Conservation (phyloP, 2,329 filamentous ascomycete genomes). For the Emmonsiellopsis sp. region DNA sequence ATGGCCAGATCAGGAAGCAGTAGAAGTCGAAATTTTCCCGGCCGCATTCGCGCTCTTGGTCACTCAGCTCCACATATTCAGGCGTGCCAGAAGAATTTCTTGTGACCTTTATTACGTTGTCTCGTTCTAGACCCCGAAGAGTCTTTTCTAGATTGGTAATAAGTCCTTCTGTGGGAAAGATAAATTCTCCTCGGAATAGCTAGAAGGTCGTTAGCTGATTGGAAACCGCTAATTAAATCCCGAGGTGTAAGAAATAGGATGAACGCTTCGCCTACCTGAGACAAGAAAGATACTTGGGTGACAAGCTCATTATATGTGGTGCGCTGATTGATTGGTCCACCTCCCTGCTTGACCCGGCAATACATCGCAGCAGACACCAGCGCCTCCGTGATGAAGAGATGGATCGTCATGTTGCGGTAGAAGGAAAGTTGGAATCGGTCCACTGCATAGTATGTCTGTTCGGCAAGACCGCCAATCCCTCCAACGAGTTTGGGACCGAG, state of each 20-base stretch:
- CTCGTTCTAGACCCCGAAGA: constrained; percentile 64
- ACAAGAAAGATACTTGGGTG: constrained; percentile 79
- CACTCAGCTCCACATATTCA: constrained; percentile 65
- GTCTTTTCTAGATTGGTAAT: constrained; percentile 73
- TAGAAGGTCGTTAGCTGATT: constrained; percentile 26
- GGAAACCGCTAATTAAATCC: neutral
- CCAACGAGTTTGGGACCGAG: constrained; percentile 84
- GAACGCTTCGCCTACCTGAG: constrained; percentile 40
- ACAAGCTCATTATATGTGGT: constrained; percentile 66
- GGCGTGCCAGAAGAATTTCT: constrained; percentile 45
- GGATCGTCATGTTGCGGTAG: constrained; percentile 99
- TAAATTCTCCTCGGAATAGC: constrained; percentile 92
- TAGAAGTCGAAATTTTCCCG: constrained; percentile 98
- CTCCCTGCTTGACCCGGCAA: constrained; percentile 79
- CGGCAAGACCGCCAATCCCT: constrained; percentile 65
- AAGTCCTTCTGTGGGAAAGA: constrained; percentile 83
- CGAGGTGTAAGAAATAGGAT: neutral
- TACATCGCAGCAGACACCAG: constrained; percentile 88
- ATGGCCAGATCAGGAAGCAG: constrained; percentile 97
- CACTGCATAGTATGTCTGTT: constrained; percentile 89
- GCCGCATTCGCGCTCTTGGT: constrained; percentile 65
- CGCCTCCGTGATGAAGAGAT: constrained; percentile 90
- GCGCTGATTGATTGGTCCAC: constrained; percentile 70
- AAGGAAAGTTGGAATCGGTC: constrained; percentile 96
- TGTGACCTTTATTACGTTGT: constrained; percentile 64